A percentile compares a stretch with the other conserved stretches of the same genome.
phyloP scores from a whole-genome alignment of 2,329 filamentous ascomycete species.

The Bipolaris zeicola region DNA sequence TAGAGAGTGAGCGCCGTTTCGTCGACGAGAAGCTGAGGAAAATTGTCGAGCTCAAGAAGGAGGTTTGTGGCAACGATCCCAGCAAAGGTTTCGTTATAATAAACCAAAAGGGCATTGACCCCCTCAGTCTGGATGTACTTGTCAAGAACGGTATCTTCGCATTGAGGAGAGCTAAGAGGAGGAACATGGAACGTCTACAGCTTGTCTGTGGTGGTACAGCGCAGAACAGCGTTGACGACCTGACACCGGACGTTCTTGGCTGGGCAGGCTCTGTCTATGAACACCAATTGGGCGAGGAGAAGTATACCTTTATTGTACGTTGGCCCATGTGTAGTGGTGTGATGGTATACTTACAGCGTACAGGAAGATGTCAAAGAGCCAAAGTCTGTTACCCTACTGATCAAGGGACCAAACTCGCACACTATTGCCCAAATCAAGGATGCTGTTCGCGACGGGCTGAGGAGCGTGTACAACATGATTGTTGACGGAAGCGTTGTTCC shows the following conservation, averaged over 20 bases:
- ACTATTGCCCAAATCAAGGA: conserved; percentile 97
- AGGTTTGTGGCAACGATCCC: conserved; percentile 89
- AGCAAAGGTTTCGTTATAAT: conserved; percentile 97
- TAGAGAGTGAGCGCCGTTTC: conserved; percentile 94
- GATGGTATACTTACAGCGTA: conserved; percentile 25
- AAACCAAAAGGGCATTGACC: conserved; percentile 99
- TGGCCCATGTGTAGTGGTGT: neutral
- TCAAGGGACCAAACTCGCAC: conserved; percentile 97
- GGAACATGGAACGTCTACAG: conserved; percentile 98
- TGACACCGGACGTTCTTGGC: conserved; percentile 84
- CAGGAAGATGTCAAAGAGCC: conserved; percentile 95
- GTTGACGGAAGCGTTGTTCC: conserved; percentile 97
- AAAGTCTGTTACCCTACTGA: conserved; percentile 95
- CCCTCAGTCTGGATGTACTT: conserved; percentile 90
- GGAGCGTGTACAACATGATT: conserved; percentile 99
- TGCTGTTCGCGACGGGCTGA: conserved; percentile 89
- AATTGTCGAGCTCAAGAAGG: conserved; percentile 97
- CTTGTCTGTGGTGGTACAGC: conserved; percentile 88
- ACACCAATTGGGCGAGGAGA: conserved; percentile 96
- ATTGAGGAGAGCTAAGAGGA: conserved; percentile 89
- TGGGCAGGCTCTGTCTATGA: conserved; percentile 98
- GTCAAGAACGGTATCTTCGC: conserved; percentile 98
- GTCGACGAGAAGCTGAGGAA: conserved; percentile 96
- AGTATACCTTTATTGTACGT: conserved; percentile 84
- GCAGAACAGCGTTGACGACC: conserved; percentile 95